Conservation (phyloP, 2,329 filamentous ascomycete genomes). For the Didymella exigua region DNA sequence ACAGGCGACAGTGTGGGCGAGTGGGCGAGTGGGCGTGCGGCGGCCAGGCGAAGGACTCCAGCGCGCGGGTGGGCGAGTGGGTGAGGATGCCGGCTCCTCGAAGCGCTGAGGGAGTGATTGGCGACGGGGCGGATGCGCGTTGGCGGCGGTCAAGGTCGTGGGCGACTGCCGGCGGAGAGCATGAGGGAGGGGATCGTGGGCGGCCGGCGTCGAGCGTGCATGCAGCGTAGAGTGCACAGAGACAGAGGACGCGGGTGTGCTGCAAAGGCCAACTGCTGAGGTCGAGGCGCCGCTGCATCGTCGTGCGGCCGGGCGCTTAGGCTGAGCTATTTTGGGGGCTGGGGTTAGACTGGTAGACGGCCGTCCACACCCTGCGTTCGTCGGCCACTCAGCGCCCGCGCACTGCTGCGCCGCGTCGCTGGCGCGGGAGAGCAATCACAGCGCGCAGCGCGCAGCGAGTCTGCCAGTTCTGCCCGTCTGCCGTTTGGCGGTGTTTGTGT, state of each 20-base stretch:
- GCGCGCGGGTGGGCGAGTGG: slow-evolving; percentile 41
- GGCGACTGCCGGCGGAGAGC: slow-evolving; percentile 7
- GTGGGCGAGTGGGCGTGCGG: slow-evolving; percentile 13
- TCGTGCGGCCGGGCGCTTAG: slow-evolving; percentile 1
- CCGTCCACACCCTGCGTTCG: neutral
- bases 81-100: slow-evolving; percentile 53
- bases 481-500: too few species aligned
- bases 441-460: neutral
- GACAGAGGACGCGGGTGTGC: neutral
- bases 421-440: slow-evolving; percentile 5
- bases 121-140: slow-evolving; percentile 18
- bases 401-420: neutral
- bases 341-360: neutral
- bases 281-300: slow-evolving; percentile 2
- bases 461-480: neutral
- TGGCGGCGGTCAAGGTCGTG: neutral
- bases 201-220: slow-evolving; percentile 4
- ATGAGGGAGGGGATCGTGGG: slow-evolving; percentile 10
- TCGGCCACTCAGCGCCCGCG: slow-evolving; percentile 6
- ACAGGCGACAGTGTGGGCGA: neutral
- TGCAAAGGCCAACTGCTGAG: neutral
- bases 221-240: neutral
- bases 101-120: slow-evolving; percentile 49
- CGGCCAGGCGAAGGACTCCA: too few species aligned
- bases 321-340: neutral